Conservation (phyloP, 768 basidiomycete species). For the Amanita jacksonii region DNA sequence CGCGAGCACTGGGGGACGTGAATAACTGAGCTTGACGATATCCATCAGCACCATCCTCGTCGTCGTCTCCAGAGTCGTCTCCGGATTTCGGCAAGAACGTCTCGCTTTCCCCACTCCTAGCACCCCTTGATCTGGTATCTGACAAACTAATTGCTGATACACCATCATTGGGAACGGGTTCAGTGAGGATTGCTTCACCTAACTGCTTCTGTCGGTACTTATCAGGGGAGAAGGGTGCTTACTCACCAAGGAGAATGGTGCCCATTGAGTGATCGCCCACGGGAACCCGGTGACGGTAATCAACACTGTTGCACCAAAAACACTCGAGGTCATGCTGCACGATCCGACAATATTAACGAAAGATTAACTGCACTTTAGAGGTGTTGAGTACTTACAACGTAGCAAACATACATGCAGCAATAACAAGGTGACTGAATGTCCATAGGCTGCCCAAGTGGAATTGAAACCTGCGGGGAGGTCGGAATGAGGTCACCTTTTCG, state of each 20-base stretch:
- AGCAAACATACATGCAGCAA: conserved; percentile 68
- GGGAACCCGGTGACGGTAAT: conserved; percentile 78
- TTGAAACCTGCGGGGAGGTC: conserved; percentile 36
- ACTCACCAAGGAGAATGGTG: conserved; percentile 75
- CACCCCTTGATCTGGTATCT: conserved; percentile 31
- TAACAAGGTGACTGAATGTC: conserved; percentile 67
- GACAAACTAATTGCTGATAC: conserved; percentile 31
- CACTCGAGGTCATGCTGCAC: conserved; percentile 59
- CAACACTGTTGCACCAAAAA: conserved; percentile 63
- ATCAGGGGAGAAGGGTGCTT: conserved; percentile 3
- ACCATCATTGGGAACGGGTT: conserved; percentile 30
- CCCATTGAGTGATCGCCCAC: conserved; percentile 94
- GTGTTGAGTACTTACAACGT: conserved; percentile 57
- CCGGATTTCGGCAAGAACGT: conserved; percentile 20
- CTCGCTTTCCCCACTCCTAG: conserved; percentile 21
- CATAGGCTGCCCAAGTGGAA: conserved; percentile 64
- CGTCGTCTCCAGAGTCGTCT: conserved; percentile 22
- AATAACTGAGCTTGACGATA: neutral
- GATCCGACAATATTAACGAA: neutral
- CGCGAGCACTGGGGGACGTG: conserved; percentile 10
- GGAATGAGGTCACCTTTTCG: conserved; percentile 12
- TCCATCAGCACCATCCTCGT: conserved; percentile 13
- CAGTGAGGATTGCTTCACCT: conserved; percentile 76
- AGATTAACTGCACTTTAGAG: neutral
- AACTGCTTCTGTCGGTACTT: conserved; percentile 34